A percentile compares a stretch with the other conserved stretches of the same genome.
Evolutionary conservation across 164 flowering plant species (phyloP).

Genomic region (Magnolia sinica): DNA sequence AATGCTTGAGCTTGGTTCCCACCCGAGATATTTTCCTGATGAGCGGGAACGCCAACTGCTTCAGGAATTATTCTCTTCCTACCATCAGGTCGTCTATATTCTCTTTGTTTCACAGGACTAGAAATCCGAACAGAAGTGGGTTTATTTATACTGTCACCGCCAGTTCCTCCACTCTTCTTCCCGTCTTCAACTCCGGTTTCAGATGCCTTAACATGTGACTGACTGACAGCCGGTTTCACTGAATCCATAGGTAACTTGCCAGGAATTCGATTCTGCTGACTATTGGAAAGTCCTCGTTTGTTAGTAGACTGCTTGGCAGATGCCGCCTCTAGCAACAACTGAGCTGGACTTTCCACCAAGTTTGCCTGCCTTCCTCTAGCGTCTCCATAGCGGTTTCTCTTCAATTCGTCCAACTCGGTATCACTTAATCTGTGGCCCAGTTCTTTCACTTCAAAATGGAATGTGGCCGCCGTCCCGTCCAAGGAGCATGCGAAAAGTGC

Average conservation of each 20-base stretch:
- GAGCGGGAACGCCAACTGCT: constrained; percentile 77
- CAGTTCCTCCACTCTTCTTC: constrained; percentile 41
- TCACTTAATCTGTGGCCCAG: constrained; percentile 78
- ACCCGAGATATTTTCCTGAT: constrained; percentile 48
- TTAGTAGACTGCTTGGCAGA: constrained; percentile 60
- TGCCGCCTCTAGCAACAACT: constrained; percentile 90
- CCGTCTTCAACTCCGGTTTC: constrained; percentile 50
- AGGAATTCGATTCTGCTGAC: constrained; percentile 38
- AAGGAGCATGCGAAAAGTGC: constrained; percentile 95
- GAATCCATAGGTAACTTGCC: constrained; percentile 45
- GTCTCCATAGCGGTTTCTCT: constrained; percentile 94
- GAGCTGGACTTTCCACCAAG: constrained; percentile 95
- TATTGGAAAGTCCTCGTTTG: constrained; percentile 48
- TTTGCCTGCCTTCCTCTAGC: constrained; percentile 82
- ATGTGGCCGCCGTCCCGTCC: constrained; percentile 92
- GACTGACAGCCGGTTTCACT: constrained; percentile 17
- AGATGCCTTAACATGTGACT: constrained; percentile 26
- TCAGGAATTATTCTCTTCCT: constrained; percentile 97
- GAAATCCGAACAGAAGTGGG: constrained; percentile 44
- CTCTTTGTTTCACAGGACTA: constrained; percentile 95
- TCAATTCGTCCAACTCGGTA: constrained; percentile 81
- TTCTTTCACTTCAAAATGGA: constrained; percentile 89
- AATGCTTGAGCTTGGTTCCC: constrained; percentile 33
- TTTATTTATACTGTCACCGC: constrained; percentile 50
- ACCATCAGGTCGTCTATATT: constrained; percentile 96